Base-by-base conservation (phyloP, 139 green algal species). In the Zygnema cylindricum region DNA sequence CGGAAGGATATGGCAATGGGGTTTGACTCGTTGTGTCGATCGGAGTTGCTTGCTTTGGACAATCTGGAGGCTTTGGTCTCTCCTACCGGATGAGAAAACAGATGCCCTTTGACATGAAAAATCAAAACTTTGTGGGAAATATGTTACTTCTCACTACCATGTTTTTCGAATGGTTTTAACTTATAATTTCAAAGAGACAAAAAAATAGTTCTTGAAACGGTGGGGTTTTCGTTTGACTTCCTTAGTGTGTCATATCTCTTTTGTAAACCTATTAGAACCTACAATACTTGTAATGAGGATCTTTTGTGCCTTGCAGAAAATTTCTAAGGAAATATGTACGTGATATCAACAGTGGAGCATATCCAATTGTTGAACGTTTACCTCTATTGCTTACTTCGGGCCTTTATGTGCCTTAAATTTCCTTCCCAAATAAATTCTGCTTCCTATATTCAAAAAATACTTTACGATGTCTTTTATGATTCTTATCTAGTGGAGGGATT, bases 1-100 rank as follows among this genome's bases (percentile, higher is more conserved):
- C 30, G 30, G 30, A 73, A 30, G 30, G 30, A 73, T 25, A 25
- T 35, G 57, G 57, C 57, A 73, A 81, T 81, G 73, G 73, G 73
- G 16, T 21, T 81, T 21, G 43, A 38, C 73, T 81, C 43, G 36
- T 38, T 81, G 73, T 81, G 73, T 39, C 36, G 73, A 35, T 81
- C 36, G 73, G 36, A 39, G 73, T 38, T 42, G 73, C 36, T 39
- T 16, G 22, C 73, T 16, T 16, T 81, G 73, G 73, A 81, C 73
- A 16, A 16, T 11, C 22, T 81, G 16, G 73, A 81, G 73, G 36
- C 73, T 16, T 11, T 39, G 73, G 16, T 16, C 16, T 21, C 16
- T 21, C 22, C 73, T 81, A 38, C 43, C 73, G 43, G 73, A 38
- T 81, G 22, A 11, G 73, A 21, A 42, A n/a, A n/a, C n/a, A n/a